Percentiles rank a stretch among this genome's conserved stretches.
Evolutionary conservation across 108 stramenopile genomes (phyloP).

Genomic region (Skeletonema costatum): DNA sequence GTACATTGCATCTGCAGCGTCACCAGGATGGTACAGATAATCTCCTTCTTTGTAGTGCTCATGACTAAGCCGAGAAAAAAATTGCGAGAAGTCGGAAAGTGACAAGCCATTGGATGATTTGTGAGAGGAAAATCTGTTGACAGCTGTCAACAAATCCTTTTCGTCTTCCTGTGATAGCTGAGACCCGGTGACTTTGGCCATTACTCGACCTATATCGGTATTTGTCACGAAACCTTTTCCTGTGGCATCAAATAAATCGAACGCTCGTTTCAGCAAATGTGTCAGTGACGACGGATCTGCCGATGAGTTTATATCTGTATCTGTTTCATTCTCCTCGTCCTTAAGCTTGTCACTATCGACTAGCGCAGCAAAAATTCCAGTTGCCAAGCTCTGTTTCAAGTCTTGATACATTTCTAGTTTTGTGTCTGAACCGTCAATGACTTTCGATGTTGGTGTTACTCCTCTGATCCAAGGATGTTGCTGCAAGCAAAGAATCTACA

Average conservation of each 20-base stretch:
- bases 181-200: slow-evolving; percentile 62
- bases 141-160: slow-evolving; percentile 52
- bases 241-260: slow-evolving; percentile 70
- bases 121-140: slow-evolving; percentile 17
- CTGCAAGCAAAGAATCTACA: not conserved
- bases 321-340: not conserved
- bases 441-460: slow-evolving; percentile 64
- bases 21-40: slow-evolving; percentile 68
- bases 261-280: slow-evolving; percentile 68
- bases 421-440: slow-evolving; percentile 67
- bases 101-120: slow-evolving; percentile 38
- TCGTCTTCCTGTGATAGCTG: slow-evolving; percentile 47
- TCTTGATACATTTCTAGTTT: slow-evolving; percentile 74
- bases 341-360: slow-evolving; percentile 43
- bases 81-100: slow-evolving; percentile 68
- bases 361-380: slow-evolving; percentile 76
- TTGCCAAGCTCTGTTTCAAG: slow-evolving; percentile 62
- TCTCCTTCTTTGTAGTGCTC: slow-evolving; percentile 69
- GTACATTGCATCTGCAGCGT: slow-evolving; percentile 78
- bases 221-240: slow-evolving; percentile 69
- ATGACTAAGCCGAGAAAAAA: slow-evolving; percentile 64
- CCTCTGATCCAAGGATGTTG: slow-evolving; percentile 65
- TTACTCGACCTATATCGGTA: slow-evolving; percentile 70
- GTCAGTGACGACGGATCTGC: slow-evolving; percentile 28
- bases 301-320: slow-evolving; percentile 7